Evolutionary conservation across 192 early-diverging fungal genomes (phyloP).

Genomic region (Podila epicladia): DNA sequence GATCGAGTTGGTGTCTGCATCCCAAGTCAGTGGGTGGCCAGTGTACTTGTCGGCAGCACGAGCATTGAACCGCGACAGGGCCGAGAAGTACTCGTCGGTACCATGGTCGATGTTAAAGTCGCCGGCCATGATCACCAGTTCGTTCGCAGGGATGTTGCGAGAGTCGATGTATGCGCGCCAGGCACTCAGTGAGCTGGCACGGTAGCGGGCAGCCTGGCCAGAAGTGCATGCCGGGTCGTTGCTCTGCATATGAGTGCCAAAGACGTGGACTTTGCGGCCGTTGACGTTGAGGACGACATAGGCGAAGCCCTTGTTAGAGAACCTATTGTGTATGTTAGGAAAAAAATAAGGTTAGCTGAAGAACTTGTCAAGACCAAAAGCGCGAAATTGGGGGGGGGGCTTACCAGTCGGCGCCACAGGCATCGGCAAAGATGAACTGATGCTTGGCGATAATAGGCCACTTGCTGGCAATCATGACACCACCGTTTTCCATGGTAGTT

Average conservation of each 20-base stretch:
- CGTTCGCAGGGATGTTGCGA: constrained; percentile 11
- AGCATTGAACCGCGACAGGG: background rate
- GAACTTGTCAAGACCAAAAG: no score
- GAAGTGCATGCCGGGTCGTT: background rate
- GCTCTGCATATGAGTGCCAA: constrained; percentile 27
- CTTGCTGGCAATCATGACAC: constrained; percentile 4
- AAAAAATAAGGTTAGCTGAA: background rate
- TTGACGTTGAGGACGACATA: constrained; percentile 11
- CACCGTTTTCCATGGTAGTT: background rate
- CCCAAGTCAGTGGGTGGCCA: constrained; percentile 4
- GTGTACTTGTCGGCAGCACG: constrained; percentile 1
- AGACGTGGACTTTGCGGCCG: constrained; percentile 19
- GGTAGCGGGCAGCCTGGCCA: background rate
- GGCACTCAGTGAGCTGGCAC: background rate
- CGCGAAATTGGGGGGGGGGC: no score
- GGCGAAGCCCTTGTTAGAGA: constrained; percentile 17
- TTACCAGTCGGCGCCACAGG: constrained; percentile 4
- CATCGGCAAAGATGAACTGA: background rate
- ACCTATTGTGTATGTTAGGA: background rate
- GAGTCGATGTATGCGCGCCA: constrained; percentile 4
- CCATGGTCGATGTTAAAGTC: constrained; percentile 14
- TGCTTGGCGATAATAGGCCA: constrained; percentile 2
- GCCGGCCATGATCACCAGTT: constrained; percentile 14
- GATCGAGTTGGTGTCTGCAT: constrained; percentile 6
- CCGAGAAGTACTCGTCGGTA: background rate